A percentile compares a stretch with the other conserved stretches of the same genome.
Evolutionary conservation across 1,139 yeast genomes (phyloP).

Genomic region (Starmera stellimalicola): DNA sequence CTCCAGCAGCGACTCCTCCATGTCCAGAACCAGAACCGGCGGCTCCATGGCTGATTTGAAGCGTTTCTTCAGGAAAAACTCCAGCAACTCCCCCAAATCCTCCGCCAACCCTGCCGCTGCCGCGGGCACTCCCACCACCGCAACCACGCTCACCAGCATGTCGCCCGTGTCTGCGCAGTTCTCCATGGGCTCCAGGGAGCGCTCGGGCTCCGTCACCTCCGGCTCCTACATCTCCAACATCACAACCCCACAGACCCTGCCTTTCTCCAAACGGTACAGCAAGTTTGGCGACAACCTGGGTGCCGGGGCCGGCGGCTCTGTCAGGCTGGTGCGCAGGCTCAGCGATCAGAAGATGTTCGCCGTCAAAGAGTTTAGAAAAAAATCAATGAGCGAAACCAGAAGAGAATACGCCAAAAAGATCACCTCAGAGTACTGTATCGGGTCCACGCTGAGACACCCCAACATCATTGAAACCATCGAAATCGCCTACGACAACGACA

Average conservation of each 20-base stretch:
- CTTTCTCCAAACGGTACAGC: slow-evolving; percentile 70
- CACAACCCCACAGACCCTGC: slow-evolving; percentile 24
- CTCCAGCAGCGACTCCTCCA: slow-evolving; percentile 19
- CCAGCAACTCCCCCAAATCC: slow-evolving; percentile 2
- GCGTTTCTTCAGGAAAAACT: slow-evolving; percentile 42
- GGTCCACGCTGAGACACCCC: slow-evolving; percentile 83
- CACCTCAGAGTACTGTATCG: slow-evolving; percentile 93
- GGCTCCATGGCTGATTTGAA: slow-evolving; percentile 69
- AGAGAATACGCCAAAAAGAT: slow-evolving; percentile 90
- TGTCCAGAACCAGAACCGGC: slow-evolving; percentile 35
- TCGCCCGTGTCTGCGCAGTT: slow-evolving; percentile 19
- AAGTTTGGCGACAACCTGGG: slow-evolving; percentile 83
- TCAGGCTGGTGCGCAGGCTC: slow-evolving; percentile 60
- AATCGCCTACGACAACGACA: slow-evolving; percentile 80
- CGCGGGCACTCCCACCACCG: slow-evolving; percentile 9
- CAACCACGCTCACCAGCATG: slow-evolving; percentile 7
- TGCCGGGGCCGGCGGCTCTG: slow-evolving; percentile 96
- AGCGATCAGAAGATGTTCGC: slow-evolving; percentile 73
- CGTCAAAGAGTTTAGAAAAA: slow-evolving; percentile 81
- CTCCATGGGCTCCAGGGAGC: slow-evolving; percentile 15
- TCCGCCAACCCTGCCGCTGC: slow-evolving; percentile 5
- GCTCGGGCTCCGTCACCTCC: slow-evolving; percentile 13
- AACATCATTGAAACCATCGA: slow-evolving; percentile 88
- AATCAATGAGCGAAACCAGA: slow-evolving; percentile 65
- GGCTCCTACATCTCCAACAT: slow-evolving; percentile 18